These are phyloP conservation scores for Lactifluus hygrophoroides DNA, from an alignment of 768 basidiomycete species.

Conservation along the genomic window DNA sequence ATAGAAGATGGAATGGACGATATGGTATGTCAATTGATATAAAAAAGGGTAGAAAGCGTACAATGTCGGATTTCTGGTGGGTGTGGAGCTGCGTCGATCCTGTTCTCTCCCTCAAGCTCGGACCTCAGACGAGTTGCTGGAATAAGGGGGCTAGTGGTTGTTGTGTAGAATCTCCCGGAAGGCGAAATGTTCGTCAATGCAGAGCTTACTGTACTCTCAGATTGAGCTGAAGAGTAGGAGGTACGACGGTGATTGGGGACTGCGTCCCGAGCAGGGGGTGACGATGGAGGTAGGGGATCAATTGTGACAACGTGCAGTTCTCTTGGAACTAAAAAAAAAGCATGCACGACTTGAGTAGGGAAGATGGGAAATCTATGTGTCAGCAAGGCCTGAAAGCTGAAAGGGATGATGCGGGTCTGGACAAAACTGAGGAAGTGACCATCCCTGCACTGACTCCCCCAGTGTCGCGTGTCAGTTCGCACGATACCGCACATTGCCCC, in stretches of 20 bases:
- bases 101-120: conserved; percentile 20
- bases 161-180: conserved; percentile 9
- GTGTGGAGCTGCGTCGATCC: conserved; percentile 11
- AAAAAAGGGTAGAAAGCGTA: conserved; percentile 3
- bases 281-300: conserved; percentile 22
- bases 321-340: conserved; percentile 13
- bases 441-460: neutral
- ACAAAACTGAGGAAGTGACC: conserved; percentile 6
- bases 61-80: conserved; percentile 4
- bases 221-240: conserved; percentile 13
- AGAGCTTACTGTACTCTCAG: conserved; percentile 13
- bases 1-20: neutral
- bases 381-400: conserved; percentile 8
- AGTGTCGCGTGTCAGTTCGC: conserved; percentile 18
- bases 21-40: neutral
- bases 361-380: conserved; percentile 18
- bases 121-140: conserved; percentile 21
- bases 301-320: conserved; percentile 22
- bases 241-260: conserved; percentile 19
- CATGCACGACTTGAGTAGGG: conserved; percentile 17
- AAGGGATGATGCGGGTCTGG: conserved; percentile 1
- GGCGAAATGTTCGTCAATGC: neutral
- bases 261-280: conserved; percentile 21
- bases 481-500: conserved; percentile 6
- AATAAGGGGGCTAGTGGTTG: conserved; percentile 15